Evolutionary conservation across 78 protist genomes (phyloP).

Genomic region (slime mould (Dictyostelium discoideum)): DNA sequence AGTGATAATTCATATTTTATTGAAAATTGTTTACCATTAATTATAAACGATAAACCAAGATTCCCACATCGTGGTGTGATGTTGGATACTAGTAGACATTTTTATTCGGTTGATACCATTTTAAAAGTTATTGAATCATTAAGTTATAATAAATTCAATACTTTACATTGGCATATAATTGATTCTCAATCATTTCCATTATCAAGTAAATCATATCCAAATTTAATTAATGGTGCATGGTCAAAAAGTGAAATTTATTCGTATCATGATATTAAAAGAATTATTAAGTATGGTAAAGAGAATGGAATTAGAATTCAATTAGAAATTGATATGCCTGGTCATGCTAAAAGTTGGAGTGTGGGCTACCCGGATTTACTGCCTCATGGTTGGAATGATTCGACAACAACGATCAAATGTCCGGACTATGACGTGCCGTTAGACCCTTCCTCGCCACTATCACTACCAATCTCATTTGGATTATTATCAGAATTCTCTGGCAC

Average conservation of each 20-base stretch:
- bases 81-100: slow-evolving; percentile 44
- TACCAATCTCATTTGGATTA: not conserved
- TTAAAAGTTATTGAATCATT: slow-evolving; percentile 11
- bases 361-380: slow-evolving; percentile 11
- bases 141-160: slow-evolving; percentile 12
- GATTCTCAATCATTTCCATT: slow-evolving; percentile 59
- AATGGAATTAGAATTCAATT: slow-evolving; percentile 23
- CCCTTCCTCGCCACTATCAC: not conserved
- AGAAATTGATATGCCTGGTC: slow-evolving; percentile 69
- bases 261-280: not conserved
- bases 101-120: not conserved
- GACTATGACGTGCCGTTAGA: slow-evolving; percentile 36
- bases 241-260: not conserved
- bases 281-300: not conserved
- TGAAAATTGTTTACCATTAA: not conserved
- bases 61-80: slow-evolving; percentile 42
- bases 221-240: slow-evolving; percentile 65
- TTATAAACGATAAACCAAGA: slow-evolving; percentile 78
- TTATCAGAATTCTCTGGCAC: not conserved
- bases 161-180: slow-evolving; percentile 54
- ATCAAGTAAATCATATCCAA: slow-evolving; percentile 18
- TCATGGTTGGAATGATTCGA: not conserved
- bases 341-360: slow-evolving; percentile 57
- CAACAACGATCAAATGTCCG: not conserved
- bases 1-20: not conserved